phyloP scores from a whole-genome alignment of 768 basidiomycete genomes.

The Boletus eberwhitei region DNA sequence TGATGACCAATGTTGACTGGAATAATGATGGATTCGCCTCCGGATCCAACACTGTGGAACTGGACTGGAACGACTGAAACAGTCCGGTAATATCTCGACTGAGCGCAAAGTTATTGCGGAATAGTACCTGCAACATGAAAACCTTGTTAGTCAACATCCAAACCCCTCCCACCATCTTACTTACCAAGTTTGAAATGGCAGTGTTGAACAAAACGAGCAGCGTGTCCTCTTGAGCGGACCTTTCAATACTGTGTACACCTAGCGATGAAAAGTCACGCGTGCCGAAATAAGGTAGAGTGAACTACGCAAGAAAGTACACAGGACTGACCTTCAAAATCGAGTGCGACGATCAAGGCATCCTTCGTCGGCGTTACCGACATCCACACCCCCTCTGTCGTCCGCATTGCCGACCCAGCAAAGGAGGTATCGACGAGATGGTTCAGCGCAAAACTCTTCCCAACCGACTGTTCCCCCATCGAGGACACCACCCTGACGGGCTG shows the following conservation, averaged over 20 bases:
- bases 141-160: not conserved
- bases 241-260: slow-evolving; percentile 63
- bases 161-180: slow-evolving; percentile 29
- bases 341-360: slow-evolving; percentile 50
- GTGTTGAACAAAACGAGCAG: slow-evolving; percentile 63
- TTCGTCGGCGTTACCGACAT: slow-evolving; percentile 63
- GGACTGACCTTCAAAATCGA: slow-evolving; percentile 58
- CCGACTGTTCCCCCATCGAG: slow-evolving; percentile 68
- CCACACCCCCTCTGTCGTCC: slow-evolving; percentile 69
- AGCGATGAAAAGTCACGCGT: not conserved
- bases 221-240: slow-evolving; percentile 61
- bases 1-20: slow-evolving; percentile 55
- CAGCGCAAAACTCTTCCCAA: slow-evolving; percentile 56
- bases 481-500: slow-evolving; percentile 64
- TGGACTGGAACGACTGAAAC: slow-evolving; percentile 61
- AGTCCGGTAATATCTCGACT: slow-evolving; percentile 60
- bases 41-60: slow-evolving; percentile 55
- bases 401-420: slow-evolving; percentile 63
- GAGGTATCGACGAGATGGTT: slow-evolving; percentile 64
- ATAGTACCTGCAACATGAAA: slow-evolving; percentile 45
- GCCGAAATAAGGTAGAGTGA: not conserved
- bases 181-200: slow-evolving; percentile 60
- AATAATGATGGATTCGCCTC: slow-evolving; percentile 56
- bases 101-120: slow-evolving; percentile 64
- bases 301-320: too few species aligned